phyloP scores from a whole-genome alignment of 2,329 filamentous ascomycete species.

The Fusarium pseudograminearum region DNA sequence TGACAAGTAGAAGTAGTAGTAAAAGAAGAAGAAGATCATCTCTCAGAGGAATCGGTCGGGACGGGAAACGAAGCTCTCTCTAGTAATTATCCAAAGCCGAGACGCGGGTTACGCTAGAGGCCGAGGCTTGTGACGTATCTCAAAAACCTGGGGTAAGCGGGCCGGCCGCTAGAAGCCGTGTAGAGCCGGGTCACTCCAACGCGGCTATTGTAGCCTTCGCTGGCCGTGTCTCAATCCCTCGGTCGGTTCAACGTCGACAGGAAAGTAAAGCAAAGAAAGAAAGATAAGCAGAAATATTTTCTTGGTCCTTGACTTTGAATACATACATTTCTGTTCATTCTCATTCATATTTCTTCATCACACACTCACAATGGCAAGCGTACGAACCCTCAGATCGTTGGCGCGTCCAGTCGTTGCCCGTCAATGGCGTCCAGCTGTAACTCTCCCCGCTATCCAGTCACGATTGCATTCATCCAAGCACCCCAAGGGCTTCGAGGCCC shows the following conservation, averaged over 20 bases:
- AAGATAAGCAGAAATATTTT: constrained; percentile 10
- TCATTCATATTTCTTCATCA: not conserved
- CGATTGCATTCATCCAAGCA: constrained; percentile 68
- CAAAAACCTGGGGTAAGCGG: constrained; percentile 48
- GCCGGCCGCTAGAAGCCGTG: constrained; percentile 43
- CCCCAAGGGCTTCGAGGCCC: constrained; percentile 73
- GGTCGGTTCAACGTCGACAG: constrained; percentile 14
- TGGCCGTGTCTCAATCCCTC: constrained; percentile 38
- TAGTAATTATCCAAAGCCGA: constrained; percentile 33
- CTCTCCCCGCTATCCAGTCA: constrained; percentile 55
- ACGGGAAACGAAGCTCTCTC: constrained; percentile 9
- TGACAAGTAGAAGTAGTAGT: constrained; percentile 9
- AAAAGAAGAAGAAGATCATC: constrained; percentile 18
- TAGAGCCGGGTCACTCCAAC: constrained; percentile 29
- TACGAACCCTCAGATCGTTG: constrained; percentile 55
- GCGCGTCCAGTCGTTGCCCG: constrained; percentile 49
- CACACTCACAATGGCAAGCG: constrained; percentile 54
- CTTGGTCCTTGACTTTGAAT: not conserved
- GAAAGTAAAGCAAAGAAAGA: not conserved
- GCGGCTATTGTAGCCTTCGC: constrained; percentile 39
- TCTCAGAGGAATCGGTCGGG: constrained; percentile 6
- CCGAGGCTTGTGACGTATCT: constrained; percentile 46
- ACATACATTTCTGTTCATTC: not conserved
- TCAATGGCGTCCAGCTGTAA: constrained; percentile 43
- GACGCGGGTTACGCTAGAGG: constrained; percentile 34